Evolutionary conservation across 306 rosid genomes (phyloP).

Genomic region (Hippophae tibetana): DNA sequence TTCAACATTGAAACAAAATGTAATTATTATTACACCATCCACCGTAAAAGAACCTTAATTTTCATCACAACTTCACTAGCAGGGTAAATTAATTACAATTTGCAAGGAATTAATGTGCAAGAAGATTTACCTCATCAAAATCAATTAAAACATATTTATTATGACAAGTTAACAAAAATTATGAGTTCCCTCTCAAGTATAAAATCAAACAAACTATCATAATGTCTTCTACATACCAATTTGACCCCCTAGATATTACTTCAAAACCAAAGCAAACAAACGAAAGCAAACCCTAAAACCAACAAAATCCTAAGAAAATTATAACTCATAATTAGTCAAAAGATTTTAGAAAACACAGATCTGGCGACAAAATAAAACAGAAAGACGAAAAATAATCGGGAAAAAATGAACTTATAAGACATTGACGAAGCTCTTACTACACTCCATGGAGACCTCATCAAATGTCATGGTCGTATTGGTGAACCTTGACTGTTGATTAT

Average conservation of each 20-base stretch:
- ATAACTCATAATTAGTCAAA: constrained; percentile 4
- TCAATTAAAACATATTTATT: too few relatives aligned
- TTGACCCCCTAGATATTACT: neutral
- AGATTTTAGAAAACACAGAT: constrained; percentile 34
- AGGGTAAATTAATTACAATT: too few relatives aligned
- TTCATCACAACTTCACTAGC: too few relatives aligned
- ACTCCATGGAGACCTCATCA: constrained; percentile 80
- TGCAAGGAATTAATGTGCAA: too few relatives aligned
- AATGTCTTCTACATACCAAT: neutral
- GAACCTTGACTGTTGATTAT: constrained; percentile 31
- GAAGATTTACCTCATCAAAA: too few relatives aligned
- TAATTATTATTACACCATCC: too few relatives aligned
- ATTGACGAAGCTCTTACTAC: constrained; percentile 69
- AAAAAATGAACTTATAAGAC: constrained; percentile 61
- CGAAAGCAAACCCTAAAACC: constrained; percentile 3
- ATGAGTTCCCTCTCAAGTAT: too few relatives aligned
- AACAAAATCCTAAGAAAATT: neutral
- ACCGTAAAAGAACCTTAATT: too few relatives aligned
- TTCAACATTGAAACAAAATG: too few relatives aligned
- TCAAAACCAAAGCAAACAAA: neutral
- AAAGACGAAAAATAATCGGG: neutral
- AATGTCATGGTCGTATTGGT: constrained; percentile 60
- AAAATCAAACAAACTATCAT: too few relatives aligned
- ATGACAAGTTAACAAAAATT: too few relatives aligned
- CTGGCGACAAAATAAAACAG: constrained; percentile 11